A percentile compares a stretch with the other conserved stretches of the same genome.
Conservation (phyloP, 192 early-diverging fungal species). For the Chytriomyces confervae region DNA sequence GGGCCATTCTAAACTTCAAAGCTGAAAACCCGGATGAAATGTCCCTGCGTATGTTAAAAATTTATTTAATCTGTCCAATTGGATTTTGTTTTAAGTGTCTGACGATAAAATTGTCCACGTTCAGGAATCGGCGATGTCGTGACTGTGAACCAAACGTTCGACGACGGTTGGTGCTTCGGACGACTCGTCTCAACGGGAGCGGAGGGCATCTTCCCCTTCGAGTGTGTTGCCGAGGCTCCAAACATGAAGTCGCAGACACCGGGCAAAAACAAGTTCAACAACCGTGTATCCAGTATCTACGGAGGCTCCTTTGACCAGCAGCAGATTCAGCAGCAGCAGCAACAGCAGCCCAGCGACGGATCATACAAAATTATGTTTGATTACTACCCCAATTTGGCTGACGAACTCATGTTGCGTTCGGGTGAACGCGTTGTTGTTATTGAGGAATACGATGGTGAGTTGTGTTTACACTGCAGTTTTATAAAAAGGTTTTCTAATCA, state of each 20-base stretch:
- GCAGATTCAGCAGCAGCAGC: too few relatives aligned
- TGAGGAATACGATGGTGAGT: slow-evolving; percentile 38
- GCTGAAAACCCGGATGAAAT: slow-evolving; percentile 16
- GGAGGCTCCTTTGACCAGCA: slow-evolving; percentile 5
- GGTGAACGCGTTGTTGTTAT: background rate
- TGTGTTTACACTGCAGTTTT: background rate
- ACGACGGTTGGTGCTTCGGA: slow-evolving; percentile 29
- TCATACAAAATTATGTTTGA: background rate
- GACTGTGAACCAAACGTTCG: slow-evolving; percentile 7
- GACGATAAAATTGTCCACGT: background rate
- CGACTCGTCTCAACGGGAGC: background rate
- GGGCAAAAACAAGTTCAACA: slow-evolving; percentile 26
- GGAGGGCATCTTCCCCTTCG: slow-evolving; percentile 19
- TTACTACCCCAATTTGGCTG: slow-evolving; percentile 15
- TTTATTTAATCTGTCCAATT: background rate
- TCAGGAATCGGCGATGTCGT: slow-evolving; percentile 25
- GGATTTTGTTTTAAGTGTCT: background rate
- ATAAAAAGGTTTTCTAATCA: background rate
- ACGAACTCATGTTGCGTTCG: background rate
- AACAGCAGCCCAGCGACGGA: background rate
- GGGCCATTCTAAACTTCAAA: background rate
- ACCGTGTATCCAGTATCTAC: slow-evolving; percentile 25
- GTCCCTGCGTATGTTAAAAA: background rate
- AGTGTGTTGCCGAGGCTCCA: slow-evolving; percentile 3
- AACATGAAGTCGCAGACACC: background rate